A percentile compares a stretch with the other conserved stretches of the same genome.
Conservation (phyloP, 108 stramenopile species). For the Parietichytrium sp. region DNA sequence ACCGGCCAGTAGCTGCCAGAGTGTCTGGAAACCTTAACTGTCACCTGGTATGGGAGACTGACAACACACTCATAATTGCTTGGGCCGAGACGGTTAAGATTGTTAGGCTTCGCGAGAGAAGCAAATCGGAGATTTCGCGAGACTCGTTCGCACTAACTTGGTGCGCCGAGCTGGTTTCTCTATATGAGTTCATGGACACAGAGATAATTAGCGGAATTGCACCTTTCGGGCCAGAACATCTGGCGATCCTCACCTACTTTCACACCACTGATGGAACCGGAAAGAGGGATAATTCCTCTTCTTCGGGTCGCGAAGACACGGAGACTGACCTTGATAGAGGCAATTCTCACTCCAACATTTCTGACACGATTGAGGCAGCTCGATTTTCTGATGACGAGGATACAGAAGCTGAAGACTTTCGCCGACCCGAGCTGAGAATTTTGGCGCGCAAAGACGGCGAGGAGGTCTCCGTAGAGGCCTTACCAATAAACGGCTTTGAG, state of each 20-base stretch:
- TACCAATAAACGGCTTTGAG: constrained; percentile 6
- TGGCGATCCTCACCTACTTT: constrained; percentile 16
- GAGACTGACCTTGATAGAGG: no score
- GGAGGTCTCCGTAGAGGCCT: not conserved
- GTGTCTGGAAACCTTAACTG: not conserved
- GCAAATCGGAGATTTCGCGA: not conserved
- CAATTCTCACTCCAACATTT: not conserved
- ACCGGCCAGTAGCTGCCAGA: not conserved
- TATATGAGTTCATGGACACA: not conserved
- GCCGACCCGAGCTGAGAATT: constrained; percentile 5
- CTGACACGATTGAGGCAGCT: not conserved
- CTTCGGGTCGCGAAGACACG: no score
- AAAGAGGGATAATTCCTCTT: no score
- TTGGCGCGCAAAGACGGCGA: constrained; percentile 10
- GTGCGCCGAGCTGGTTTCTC: not conserved
- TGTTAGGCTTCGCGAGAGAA: not conserved
- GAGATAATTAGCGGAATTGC: constrained; percentile 17
- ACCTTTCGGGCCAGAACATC: constrained; percentile 4
- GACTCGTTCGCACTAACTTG: not conserved
- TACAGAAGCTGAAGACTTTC: not conserved
- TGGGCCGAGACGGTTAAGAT: constrained; percentile 34
- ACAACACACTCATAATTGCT: constrained; percentile 1
- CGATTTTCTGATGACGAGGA: no score
- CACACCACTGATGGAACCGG: no score
- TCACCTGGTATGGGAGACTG: constrained; percentile 24